A percentile compares a stretch with the other conserved stretches of the same genome.
These are phyloP conservation scores for Cucurbita maxima DNA, from an alignment of 306 rosid genomes.

Conservation along the genomic window DNA sequence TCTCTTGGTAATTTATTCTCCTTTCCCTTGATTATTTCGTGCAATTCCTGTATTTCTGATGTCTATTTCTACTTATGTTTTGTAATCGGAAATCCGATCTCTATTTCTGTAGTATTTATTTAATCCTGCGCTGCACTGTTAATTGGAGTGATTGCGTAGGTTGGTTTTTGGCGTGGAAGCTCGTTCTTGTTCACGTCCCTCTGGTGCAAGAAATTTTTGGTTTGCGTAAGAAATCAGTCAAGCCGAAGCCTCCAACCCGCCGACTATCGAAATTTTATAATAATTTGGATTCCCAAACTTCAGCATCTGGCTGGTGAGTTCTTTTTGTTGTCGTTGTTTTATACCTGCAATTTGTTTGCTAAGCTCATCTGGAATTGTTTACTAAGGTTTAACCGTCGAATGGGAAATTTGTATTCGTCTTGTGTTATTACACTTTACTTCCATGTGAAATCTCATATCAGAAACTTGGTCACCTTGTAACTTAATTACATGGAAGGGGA, in stretches of 20 bases:
- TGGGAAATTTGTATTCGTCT: not conserved
- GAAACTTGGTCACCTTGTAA: not conserved
- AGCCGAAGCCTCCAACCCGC: constrained; percentile 47
- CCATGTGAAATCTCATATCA: not conserved
- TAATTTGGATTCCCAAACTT: constrained; percentile 27
- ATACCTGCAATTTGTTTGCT: not conserved
- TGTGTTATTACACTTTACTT: not conserved
- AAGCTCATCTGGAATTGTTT: not conserved
- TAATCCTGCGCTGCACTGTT: not conserved
- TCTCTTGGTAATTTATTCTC: constrained; percentile 27
- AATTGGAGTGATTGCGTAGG: constrained; percentile 22
- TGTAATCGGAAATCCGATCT: constrained; percentile 1
- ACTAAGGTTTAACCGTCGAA: not conserved
- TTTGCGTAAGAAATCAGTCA: constrained; percentile 39
- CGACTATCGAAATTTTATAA: constrained; percentile 52
- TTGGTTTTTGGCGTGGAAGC: constrained; percentile 86
- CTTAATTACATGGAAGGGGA: not conserved
- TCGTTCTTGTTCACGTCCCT: constrained; percentile 79
- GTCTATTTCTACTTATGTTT: not conserved
- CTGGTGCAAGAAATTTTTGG: constrained; percentile 80
- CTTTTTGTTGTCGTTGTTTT: not conserved
- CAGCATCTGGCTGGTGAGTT: constrained; percentile 26
- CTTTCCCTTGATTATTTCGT: not conserved
- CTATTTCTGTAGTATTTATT: not conserved
- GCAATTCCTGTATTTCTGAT: not conserved